Base-by-base conservation (phyloP, 495 filamentous ascomycete genomes). In the Alectoria sarmentosa region DNA sequence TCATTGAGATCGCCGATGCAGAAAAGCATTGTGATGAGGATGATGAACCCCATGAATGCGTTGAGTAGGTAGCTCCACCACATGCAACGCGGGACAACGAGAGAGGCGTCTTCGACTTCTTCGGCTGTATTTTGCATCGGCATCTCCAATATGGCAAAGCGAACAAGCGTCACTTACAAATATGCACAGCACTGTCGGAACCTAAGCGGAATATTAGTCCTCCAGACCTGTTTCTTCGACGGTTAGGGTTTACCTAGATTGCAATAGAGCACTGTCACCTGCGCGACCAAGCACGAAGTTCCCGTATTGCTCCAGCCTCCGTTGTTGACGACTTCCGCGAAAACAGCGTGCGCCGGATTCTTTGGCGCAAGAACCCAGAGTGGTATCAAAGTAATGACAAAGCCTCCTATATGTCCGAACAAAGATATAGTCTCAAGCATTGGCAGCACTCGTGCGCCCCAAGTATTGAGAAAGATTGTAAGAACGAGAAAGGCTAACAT, bases 1-100 rank as follows among this genome's bases (percentile, higher is more conserved):
- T 64, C 65, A 4, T 75, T 65, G 14, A 81, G 69, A 60, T 77
- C 69, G 11, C 77, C 76, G 30, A 81, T 68, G 62, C 74, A 79
- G 67, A 80, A 81, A 7, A 79, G 62, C 39, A 79, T 62, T 1
- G 79, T 76, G 41, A 79, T 65, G 57, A 76, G 70, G 65, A 77
- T 76, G 15, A 71, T 72, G 57, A 81, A 72, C 26, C 78, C 80
- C 23, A 79, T 69, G 44, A 76, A 68, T 8, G 75, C 74, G 66
- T 81, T 82, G n/a, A 80, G 52, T 4, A 77, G 37, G 62, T 79
- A 74, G 38, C 73, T 75, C 11, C 71, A 69, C 4, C 77, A 71
- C 73, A 83, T 81, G n/a, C 71, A 71, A 17, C 75, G 66, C 6
- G 80, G 80, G 28, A 82, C 76, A 28, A 71, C 71, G 13, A 70